Percentiles rank a stretch among this genome's conserved stretches.
phyloP scores from a whole-genome alignment of 345 rosid genomes.

The Ailanthus altissimus region DNA sequence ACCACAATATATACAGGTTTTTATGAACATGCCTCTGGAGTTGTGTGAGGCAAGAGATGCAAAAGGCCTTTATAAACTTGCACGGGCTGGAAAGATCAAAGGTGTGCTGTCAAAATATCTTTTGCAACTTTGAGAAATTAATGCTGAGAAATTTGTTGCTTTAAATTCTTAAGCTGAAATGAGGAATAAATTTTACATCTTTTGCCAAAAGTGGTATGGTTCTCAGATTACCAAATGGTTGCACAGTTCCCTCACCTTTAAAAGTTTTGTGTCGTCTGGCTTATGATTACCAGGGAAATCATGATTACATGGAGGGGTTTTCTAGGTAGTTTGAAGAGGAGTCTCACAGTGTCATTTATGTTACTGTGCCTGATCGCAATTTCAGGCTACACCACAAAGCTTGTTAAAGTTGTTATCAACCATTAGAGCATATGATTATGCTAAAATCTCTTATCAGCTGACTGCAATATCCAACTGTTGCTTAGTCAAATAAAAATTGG shows the following conservation, averaged over 20 bases:
- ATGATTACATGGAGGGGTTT: neutral
- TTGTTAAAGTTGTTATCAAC: neutral
- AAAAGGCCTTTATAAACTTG: constrained; percentile 90
- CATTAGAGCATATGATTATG: neutral
- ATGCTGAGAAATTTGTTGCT: neutral
- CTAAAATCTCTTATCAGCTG: neutral
- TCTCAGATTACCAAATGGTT: neutral
- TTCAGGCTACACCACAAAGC: neutral
- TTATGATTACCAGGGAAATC: neutral
- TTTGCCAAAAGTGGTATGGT: neutral
- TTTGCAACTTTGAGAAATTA: neutral
- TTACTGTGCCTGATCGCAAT: neutral
- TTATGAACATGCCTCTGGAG: constrained; percentile 80
- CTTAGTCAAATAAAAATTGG: neutral
- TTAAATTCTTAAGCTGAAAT: constrained; percentile 2
- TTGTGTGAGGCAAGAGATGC: constrained; percentile 88
- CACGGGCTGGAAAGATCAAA: constrained; percentile 90
- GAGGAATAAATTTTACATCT: neutral
- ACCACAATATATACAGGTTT: constrained; percentile 51
- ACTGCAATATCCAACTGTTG: neutral
- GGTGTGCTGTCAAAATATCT: constrained; percentile 35
- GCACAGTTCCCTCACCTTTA: neutral
- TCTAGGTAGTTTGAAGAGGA: neutral
- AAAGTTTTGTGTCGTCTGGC: neutral
- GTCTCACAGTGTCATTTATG: neutral